Percentiles rank a stretch among this genome's conserved stretches.
Conservation (phyloP, 345 rosid genomes). For the Sapria himalayana region DNA sequence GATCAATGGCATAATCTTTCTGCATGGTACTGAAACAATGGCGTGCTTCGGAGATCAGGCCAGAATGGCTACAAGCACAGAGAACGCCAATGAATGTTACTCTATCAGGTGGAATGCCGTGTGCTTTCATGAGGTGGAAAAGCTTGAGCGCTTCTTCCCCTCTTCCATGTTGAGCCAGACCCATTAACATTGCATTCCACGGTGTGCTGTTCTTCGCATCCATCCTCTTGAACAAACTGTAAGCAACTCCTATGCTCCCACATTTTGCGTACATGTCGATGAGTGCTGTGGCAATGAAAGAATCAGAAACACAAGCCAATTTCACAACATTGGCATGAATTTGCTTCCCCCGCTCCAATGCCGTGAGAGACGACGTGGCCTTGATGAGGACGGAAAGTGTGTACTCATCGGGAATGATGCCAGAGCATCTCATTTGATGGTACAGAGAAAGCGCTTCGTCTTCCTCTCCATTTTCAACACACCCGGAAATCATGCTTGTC, state of each 20-base stretch:
- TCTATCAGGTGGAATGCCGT: slow-evolving; percentile 20
- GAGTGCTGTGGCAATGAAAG: slow-evolving; percentile 32
- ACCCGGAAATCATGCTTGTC: slow-evolving; percentile 59
- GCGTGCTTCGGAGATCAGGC: slow-evolving; percentile 27
- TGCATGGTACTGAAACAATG: slow-evolving; percentile 22
- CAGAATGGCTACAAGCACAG: slow-evolving; percentile 38
- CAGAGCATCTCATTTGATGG: slow-evolving; percentile 35
- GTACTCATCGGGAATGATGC: slow-evolving; percentile 34
- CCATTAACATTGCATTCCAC: slow-evolving; percentile 37
- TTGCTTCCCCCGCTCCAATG: slow-evolving; percentile 44
- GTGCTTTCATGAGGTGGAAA: slow-evolving; percentile 20
- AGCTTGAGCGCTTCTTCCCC: slow-evolving; percentile 30
- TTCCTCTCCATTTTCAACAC: slow-evolving; percentile 39
- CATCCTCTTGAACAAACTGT: slow-evolving; percentile 20
- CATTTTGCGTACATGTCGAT: slow-evolving; percentile 63
- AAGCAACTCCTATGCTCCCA: slow-evolving; percentile 36
- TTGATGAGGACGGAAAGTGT: slow-evolving; percentile 40
- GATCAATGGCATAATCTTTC: slow-evolving; percentile 24
- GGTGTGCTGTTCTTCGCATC: slow-evolving; percentile 12
- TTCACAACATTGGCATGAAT: slow-evolving; percentile 42
- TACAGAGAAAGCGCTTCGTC: slow-evolving; percentile 27
- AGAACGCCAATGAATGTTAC: slow-evolving; percentile 31
- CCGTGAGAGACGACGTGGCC: slow-evolving; percentile 37
- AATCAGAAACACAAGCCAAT: slow-evolving; percentile 21
- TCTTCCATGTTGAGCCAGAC: slow-evolving; percentile 39